Evolutionary conservation across 164 flowering plant species (phyloP), one percentile per base, ranked within the genome.

Genomic region (Aristolochia fimbriata): DNA sequence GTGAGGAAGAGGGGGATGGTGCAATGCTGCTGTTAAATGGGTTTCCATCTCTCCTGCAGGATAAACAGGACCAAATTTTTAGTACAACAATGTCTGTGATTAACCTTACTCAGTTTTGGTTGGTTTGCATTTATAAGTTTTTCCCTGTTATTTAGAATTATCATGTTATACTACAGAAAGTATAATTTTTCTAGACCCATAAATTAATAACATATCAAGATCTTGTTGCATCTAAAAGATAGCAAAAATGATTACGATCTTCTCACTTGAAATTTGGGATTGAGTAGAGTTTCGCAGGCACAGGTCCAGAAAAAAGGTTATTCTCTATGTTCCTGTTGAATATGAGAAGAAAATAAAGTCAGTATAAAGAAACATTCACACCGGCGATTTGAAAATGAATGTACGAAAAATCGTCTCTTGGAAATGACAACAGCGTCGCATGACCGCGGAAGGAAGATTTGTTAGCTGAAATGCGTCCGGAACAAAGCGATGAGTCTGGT

Each of bases 191-290:
- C 12, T 37, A 37, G 43, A 37, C 9, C 4, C 9, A 37, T 37
- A 37, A 37, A 37, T 37, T 7, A 37, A 37, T 37, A 10, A 3
- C 11, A 37, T 37, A 37, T 31, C 43, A 37, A 10, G 43, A 37
- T 37, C 43, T 37, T 10, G 9, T 7, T 37, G 43, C 43, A 37
- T 37, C 43, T 10, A 37, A 37, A 37, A 37, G 43, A 37, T 37
- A 37, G 43, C 33, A 47, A 41, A 43, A 25, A 6, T 31, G 13
- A 55, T 27, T 15, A 22, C 33, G 30, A 22, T 55, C 3, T 55
- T 56, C 86, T 82, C 65, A 92, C 98, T 64, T 78, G 76, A 93
- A 86, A 70, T 58, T 77, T 55, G 97, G 95, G 58, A 93, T 90
- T 67, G 57, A 69, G 56, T 81, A 70, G 79, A 90, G 27, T 71